Evolutionary conservation across 106 monocot species (phyloP).

Genomic region (Alisma plantagoaquatica): DNA sequence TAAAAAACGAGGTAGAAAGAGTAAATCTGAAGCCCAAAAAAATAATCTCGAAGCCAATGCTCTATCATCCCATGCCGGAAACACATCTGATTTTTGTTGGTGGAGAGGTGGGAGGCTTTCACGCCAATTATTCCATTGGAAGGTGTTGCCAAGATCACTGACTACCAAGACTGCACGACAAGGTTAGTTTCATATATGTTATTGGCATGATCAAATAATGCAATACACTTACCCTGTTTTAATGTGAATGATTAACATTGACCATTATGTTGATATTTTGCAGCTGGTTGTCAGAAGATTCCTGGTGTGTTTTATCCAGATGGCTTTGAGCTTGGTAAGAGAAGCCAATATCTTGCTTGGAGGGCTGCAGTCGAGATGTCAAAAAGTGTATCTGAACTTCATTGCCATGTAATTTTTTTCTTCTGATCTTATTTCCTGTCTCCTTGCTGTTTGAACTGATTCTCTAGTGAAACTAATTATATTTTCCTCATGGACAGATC

Average conservation of each 20-base stretch:
- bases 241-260: too few relatives aligned
- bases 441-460: neutral
- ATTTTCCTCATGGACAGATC: conserved; percentile 35
- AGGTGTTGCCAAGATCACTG: conserved; percentile 58
- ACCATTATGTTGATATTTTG: conserved; percentile 19
- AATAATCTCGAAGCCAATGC: conserved; percentile 13
- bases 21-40: conserved; percentile 25
- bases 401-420: conserved; percentile 40
- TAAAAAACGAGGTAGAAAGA: conserved; percentile 43
- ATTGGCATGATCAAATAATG: too few relatives aligned
- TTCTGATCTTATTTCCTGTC: neutral
- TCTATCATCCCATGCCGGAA: conserved; percentile 13
- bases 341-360: conserved; percentile 80
- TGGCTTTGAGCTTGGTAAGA: conserved; percentile 63
- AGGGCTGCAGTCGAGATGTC: conserved; percentile 88
- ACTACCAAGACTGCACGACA: conserved; percentile 64
- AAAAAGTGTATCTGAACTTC: conserved; percentile 46
- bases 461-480: too few relatives aligned
- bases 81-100: conserved; percentile 50
- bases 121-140: conserved; percentile 76
- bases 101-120: conserved; percentile 95
- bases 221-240: too few relatives aligned
- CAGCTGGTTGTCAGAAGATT: conserved; percentile 87
- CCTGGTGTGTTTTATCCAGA: conserved; percentile 63
- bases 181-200: too few relatives aligned